phyloP scores from a whole-genome alignment of 1,284 basidiomycete genomes.

The Mycena sp. region DNA sequence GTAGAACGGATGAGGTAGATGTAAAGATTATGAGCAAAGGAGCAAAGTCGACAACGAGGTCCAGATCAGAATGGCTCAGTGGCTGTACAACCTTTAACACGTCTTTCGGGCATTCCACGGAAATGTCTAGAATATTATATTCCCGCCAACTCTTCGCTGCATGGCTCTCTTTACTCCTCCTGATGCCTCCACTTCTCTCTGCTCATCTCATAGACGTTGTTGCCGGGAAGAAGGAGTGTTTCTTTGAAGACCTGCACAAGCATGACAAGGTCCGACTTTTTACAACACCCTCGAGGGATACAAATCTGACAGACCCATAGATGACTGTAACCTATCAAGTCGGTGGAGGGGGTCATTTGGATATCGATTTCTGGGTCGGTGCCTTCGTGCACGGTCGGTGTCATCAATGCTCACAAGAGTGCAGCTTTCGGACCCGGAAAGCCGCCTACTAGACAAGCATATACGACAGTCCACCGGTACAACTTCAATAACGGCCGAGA shows the following conservation, averaged over 20 bases:
- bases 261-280: conserved; percentile 83
- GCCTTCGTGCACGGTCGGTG: neutral
- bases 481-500: conserved; percentile 86
- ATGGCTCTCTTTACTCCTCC: conserved; percentile 53
- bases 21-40: conserved; percentile 23
- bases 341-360: conserved; percentile 94
- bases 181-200: conserved; percentile 55
- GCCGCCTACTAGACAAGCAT: conserved; percentile 78
- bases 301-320: conserved; percentile 50
- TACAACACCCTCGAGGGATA: neutral
- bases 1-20: conserved; percentile 44
- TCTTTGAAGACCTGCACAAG: conserved; percentile 96
- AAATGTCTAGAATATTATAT: conserved; percentile 51
- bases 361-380: conserved; percentile 95
- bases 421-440: conserved; percentile 84
- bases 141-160: conserved; percentile 42
- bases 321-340: conserved; percentile 99
- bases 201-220: conserved; percentile 78
- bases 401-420: conserved; percentile 3
- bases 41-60: conserved; percentile 30
- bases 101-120: conserved; percentile 27
- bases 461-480: conserved; percentile 92
- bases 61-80: conserved; percentile 24
- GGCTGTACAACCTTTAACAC: conserved; percentile 24
- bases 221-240: conserved; percentile 92